A percentile compares a stretch with the other conserved stretches of the same genome.
Conservation (phyloP, 1,139 yeast genomes). For the Scheffersomyces quercinus region DNA sequence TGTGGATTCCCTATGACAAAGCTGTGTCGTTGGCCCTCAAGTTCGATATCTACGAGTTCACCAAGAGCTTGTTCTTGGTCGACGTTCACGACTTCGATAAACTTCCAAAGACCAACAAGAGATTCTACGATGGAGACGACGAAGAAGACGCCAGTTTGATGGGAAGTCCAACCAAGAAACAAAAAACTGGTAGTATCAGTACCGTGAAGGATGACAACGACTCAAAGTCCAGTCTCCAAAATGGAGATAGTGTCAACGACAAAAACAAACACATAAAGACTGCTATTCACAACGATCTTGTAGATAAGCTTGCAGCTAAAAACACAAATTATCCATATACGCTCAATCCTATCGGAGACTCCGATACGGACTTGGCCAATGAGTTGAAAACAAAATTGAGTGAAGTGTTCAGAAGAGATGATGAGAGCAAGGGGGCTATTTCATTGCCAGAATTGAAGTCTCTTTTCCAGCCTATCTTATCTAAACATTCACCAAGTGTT, state of each 20-base stretch:
- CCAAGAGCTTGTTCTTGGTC: constrained; percentile 40
- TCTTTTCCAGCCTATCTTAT: constrained; percentile 16
- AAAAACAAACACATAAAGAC: not conserved
- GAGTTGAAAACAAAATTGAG: constrained; percentile 21
- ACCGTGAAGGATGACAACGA: constrained; percentile 1
- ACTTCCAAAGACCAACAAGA: constrained; percentile 29
- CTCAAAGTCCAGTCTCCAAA: not conserved
- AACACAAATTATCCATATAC: constrained; percentile 24
- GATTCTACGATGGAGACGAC: constrained; percentile 14
- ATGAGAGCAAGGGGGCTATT: constrained; percentile 9
- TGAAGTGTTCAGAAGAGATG: constrained; percentile 22
- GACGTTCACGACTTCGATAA: constrained; percentile 49
- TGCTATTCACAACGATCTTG: not conserved
- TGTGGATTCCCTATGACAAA: constrained; percentile 49
- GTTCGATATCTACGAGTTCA: constrained; percentile 43
- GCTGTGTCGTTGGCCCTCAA: constrained; percentile 43
- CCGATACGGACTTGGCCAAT: constrained; percentile 18
- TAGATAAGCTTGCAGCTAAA: constrained; percentile 3
- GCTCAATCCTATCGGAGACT: constrained; percentile 17
- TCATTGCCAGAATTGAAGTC: constrained; percentile 14
- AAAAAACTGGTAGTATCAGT: constrained; percentile 5
- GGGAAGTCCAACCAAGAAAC: constrained; percentile 20
- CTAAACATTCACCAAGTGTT: constrained; percentile 9
- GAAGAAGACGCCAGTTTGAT: constrained; percentile 11
- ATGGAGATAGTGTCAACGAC: not conserved